These are phyloP conservation scores for Pythium plurisporium DNA, from an alignment of 352 stramenopile genomes.

Conservation along the genomic window DNA sequence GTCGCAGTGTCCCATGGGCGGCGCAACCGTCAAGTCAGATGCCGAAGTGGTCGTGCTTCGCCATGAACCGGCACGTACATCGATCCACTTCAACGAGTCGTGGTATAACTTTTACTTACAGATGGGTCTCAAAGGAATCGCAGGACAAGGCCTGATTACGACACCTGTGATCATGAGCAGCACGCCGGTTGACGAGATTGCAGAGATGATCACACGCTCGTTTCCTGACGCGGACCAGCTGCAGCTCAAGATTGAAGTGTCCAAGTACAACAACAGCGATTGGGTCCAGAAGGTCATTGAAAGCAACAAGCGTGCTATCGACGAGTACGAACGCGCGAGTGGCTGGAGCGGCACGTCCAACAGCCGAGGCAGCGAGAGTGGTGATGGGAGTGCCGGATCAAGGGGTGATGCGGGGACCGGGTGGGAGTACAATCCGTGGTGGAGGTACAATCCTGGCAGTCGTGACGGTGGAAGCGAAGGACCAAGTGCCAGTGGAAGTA, in stretches of 20 bases:
- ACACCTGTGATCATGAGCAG: constrained; percentile 24
- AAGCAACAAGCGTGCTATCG: constrained; percentile 27
- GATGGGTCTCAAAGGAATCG: constrained; percentile 19
- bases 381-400: not conserved
- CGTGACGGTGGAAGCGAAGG: not conserved
- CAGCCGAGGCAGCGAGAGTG: not conserved
- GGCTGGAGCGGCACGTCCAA: not conserved
- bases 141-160: constrained; percentile 17
- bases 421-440: too few relatives aligned
- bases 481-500: too few relatives aligned
- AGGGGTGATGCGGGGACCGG: too few relatives aligned
- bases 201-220: constrained; percentile 9
- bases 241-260: constrained; percentile 30
- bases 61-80: constrained; percentile 14
- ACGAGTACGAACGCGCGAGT: constrained; percentile 4
- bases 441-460: not conserved
- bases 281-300: constrained; percentile 20
- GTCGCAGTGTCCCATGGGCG: constrained; percentile 25
- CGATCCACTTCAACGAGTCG: constrained; percentile 17
- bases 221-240: constrained; percentile 24
- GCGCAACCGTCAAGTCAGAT: constrained; percentile 17
- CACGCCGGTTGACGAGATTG: constrained; percentile 14
- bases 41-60: constrained; percentile 30
- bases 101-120: constrained; percentile 28
- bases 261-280: constrained; percentile 30